Conservation (phyloP, 2,329 filamentous ascomycete genomes). For the Penicillium crustosum region DNA sequence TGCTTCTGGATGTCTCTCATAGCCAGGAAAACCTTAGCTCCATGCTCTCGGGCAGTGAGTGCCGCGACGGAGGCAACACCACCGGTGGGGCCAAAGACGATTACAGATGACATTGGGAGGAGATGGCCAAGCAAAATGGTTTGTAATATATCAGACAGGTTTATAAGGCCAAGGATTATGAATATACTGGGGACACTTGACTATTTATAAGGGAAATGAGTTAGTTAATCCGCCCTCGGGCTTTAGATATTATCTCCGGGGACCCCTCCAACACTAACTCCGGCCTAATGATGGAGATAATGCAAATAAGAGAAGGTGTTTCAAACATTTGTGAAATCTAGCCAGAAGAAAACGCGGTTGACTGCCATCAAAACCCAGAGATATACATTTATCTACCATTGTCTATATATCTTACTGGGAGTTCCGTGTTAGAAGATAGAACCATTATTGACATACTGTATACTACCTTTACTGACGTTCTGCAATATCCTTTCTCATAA, state of each 20-base stretch:
- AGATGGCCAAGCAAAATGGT: not conserved
- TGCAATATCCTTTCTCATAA: constrained; percentile 25
- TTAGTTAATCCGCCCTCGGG: not conserved
- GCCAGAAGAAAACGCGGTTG: too few relatives aligned
- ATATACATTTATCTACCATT: not conserved
- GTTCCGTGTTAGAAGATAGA: too few relatives aligned
- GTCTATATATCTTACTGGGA: not conserved
- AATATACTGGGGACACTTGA: not conserved
- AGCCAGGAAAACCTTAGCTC: not conserved
- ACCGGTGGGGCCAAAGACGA: not conserved
- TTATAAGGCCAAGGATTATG: not conserved
- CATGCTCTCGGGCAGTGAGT: not conserved
- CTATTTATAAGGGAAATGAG: not conserved
- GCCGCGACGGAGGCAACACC: not conserved
- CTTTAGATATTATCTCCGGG: not conserved
- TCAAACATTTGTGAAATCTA: too few relatives aligned
- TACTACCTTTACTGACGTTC: not conserved
- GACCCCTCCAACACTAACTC: too few relatives aligned
- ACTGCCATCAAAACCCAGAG: not conserved
- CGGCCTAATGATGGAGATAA: too few relatives aligned
- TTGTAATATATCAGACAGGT: not conserved
- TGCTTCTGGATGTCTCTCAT: not conserved
- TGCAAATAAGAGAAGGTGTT: too few relatives aligned
- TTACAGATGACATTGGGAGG: not conserved
- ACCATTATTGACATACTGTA: not conserved